Conservation (phyloP, 2,329 filamentous ascomycete species). For the Colletotrichum sp. region DNA sequence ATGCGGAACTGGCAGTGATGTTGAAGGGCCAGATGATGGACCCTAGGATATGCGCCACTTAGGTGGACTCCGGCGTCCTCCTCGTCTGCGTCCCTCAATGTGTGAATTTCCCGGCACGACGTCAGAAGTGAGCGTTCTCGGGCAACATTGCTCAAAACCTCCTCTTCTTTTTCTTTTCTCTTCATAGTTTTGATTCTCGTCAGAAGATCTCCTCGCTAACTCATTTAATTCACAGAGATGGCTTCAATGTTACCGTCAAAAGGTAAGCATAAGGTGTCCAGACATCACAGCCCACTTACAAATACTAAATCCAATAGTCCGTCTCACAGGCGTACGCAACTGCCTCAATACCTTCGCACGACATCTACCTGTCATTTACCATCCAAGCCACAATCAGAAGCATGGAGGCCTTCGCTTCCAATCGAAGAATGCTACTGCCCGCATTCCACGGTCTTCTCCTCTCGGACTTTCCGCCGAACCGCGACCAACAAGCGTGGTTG, state of each 20-base stretch:
- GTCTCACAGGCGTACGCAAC: not conserved
- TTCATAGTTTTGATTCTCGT: no score
- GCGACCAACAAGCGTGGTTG: not conserved
- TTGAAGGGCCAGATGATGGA: not conserved
- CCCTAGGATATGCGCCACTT: not conserved
- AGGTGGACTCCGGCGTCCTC: not conserved
- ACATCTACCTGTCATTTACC: not conserved
- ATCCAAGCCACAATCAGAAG: accelerated
- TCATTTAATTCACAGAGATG: not conserved
- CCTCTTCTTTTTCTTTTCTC: not conserved
- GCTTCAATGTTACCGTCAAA: not conserved
- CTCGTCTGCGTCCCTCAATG: not conserved
- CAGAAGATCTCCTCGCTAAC: no score
- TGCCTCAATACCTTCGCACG: not conserved
- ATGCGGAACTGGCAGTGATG: not conserved
- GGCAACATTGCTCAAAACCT: not conserved
- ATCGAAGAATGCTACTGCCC: not conserved
- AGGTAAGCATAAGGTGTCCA: not conserved
- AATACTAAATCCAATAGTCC: not conserved
- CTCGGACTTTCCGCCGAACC: not conserved
- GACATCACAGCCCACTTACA: not conserved
- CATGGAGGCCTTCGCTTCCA: not conserved
- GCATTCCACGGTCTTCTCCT: not conserved
- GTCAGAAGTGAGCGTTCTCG: not conserved
- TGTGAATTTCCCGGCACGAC: not conserved